Percentiles rank a stretch among this genome's conserved stretches.
Conservation (phyloP, 2,329 filamentous ascomycete species). For the Aspergillus eucalypticola region DNA sequence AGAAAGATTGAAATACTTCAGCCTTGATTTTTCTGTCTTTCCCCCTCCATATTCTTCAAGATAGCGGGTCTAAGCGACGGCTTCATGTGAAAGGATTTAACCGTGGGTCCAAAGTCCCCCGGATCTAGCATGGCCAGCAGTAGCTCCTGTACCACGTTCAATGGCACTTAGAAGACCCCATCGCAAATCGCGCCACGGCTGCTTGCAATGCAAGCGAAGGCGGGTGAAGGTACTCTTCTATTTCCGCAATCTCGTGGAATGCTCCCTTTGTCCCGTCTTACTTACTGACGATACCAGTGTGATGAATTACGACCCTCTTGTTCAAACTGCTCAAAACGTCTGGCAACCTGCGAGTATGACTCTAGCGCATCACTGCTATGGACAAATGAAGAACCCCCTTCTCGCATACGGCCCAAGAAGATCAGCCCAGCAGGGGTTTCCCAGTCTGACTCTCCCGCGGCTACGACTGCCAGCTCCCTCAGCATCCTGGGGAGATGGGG, state of each 20-base stretch:
- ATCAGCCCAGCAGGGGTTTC: conserved; percentile 23
- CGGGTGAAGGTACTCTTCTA: conserved; percentile 33
- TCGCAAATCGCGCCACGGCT: conserved; percentile 39
- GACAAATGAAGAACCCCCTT: conserved; percentile 30
- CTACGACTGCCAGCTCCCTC: conserved; percentile 23
- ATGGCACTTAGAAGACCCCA: conserved; percentile 39
- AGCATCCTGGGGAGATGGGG: conserved; percentile 27
- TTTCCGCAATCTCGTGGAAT: too few relatives aligned
- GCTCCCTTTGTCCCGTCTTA: neutral
- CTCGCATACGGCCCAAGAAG: conserved; percentile 19
- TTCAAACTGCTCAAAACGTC: conserved; percentile 35
- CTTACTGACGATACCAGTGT: conserved; percentile 25
- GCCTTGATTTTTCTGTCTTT: too few relatives aligned
- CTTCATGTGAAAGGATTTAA: neutral
- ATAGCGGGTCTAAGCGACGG: neutral
- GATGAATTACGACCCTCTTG: conserved; percentile 36
- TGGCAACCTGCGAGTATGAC: conserved; percentile 36
- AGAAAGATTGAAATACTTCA: too few relatives aligned
- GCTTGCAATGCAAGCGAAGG: conserved; percentile 36
- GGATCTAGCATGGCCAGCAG: neutral
- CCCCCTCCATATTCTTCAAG: neutral
- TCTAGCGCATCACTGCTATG: conserved; percentile 33
- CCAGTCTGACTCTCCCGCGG: conserved; percentile 12
- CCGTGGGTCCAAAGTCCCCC: neutral
- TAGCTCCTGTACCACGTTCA: neutral